Evolutionary conservation across 805 yeast species (phyloP).

Genomic region (Yarrowia osloensis): DNA sequence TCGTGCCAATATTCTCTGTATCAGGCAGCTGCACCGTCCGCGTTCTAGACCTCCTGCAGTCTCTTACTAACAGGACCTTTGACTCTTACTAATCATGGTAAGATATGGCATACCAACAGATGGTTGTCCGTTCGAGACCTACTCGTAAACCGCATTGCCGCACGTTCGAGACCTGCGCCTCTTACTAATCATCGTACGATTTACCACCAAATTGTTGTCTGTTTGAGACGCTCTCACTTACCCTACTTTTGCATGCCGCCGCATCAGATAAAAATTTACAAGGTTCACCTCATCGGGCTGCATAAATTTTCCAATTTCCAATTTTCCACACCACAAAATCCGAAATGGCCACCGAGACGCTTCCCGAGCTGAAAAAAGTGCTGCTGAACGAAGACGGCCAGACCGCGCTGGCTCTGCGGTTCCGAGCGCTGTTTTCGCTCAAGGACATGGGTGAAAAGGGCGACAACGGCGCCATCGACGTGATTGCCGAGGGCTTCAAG

Average conservation of each 20-base stretch:
- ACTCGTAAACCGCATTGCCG: no score
- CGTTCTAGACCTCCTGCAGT: no score
- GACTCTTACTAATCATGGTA: no score
- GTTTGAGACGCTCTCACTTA: neutral
- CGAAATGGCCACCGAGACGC: constrained; percentile 3
- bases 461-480: constrained; percentile 64
- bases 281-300: no score
- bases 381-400: constrained; percentile 52
- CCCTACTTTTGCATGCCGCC: neutral
- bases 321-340: neutral
- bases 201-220: no score
- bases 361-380: constrained; percentile 36
- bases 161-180: no score
- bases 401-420: constrained; percentile 77
- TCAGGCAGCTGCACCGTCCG: no score
- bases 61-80: no score
- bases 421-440: constrained; percentile 90
- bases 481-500: constrained; percentile 79
- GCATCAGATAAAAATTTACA: constrained; percentile 17
- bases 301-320: neutral
- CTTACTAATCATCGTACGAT: no score
- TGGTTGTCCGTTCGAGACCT: no score
- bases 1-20: no score
- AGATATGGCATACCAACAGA: no score
- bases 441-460: constrained; percentile 84